Evolutionary conservation across 495 filamentous ascomycete species (phyloP), one percentile per base, ranked within the genome.

Genomic region (Podospora tetraspora): DNA sequence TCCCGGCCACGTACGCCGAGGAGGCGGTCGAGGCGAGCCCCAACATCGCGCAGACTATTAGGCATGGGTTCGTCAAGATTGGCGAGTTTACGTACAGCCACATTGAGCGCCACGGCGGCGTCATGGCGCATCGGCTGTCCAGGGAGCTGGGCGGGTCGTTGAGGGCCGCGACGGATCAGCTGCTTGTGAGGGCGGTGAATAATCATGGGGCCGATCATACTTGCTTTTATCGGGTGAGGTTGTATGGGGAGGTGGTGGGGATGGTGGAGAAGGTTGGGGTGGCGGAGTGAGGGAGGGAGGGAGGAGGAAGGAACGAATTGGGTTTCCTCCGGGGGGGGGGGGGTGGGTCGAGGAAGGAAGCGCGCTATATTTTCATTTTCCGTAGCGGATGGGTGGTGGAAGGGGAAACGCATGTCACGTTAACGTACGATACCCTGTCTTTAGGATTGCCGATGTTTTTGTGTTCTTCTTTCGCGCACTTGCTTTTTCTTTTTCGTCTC

Each of bases 221-320:
- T 3, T 91, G 88, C 75, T 79, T 91, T 66, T 91, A 90, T 75
- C 78, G 87, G 12, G 67, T 89, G 13, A 69, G 83, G 25, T 32
- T 90, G 66, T 87, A 85, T 68, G 88, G 88, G 8, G 74, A 85
- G 30, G 43, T 66, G 16, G 23, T 57, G 22, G 63, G 57, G 10
- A 9, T 58, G 19, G 30, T 23, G 19, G 11, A 23, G 11, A 27
- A 64, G 22, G 29, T 6, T 1, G 21, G 9, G 23, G 32, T 19
- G 0, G 9, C 19, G 16, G 62, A 56, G 24, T 32, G 22, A 32
- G 7, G 5, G 30, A 30, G n/a, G 13, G 30, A 30, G 27, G 9
- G 21, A 11, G 25, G n/a, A 25, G 24, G 25, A 43, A 34, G 19
- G 43, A n/a, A 19, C 19, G 43, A 52, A 4, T 52, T 52, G 43